Evolutionary conservation across 2,329 filamentous ascomycete genomes (phyloP).

Genomic region (Diaporthe citrichinensis): DNA sequence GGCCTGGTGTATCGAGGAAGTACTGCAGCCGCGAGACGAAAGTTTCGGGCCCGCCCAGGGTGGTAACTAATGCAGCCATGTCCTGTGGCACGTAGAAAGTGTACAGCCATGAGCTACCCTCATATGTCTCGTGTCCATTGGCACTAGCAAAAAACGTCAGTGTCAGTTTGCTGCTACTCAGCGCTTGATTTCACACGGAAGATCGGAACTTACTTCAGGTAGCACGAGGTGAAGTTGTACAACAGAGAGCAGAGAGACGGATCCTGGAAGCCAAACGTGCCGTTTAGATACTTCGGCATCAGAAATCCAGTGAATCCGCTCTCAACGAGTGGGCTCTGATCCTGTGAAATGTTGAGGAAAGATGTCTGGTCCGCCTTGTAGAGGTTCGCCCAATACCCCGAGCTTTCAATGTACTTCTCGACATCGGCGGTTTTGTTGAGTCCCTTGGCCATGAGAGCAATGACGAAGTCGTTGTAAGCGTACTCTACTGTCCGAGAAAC

Average conservation of each 20-base stretch:
- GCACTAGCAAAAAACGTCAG: neutral
- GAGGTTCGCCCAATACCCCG: slow-evolving; percentile 75
- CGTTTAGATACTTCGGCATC: slow-evolving; percentile 74
- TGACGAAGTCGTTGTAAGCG: slow-evolving; percentile 79
- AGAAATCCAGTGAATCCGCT: slow-evolving; percentile 77
- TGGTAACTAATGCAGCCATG: slow-evolving; percentile 59
- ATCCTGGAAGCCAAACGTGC: slow-evolving; percentile 76
- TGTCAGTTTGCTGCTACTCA: neutral
- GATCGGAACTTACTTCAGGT: slow-evolving; percentile 38
- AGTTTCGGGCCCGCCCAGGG: slow-evolving; percentile 65
- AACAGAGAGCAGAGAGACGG: slow-evolving; percentile 72
- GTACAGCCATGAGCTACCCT: slow-evolving; percentile 78
- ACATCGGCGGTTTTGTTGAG: slow-evolving; percentile 68
- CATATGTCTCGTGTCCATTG: slow-evolving; percentile 75
- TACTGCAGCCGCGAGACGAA: slow-evolving; percentile 70
- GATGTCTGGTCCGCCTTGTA: slow-evolving; percentile 72
- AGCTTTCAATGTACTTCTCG: slow-evolving; percentile 68
- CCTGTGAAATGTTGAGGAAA: slow-evolving; percentile 46
- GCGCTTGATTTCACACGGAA: neutral
- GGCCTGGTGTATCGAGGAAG: slow-evolving; percentile 60
- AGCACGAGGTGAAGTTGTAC: slow-evolving; percentile 51
- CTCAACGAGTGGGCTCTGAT: slow-evolving; percentile 50
- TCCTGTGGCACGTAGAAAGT: slow-evolving; percentile 69
- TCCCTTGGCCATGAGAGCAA: slow-evolving; percentile 69
- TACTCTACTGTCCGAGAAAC: slow-evolving; percentile 81